phyloP scores from a whole-genome alignment of 2,329 filamentous ascomycete species.

The Phaeosphaeria sp. region DNA sequence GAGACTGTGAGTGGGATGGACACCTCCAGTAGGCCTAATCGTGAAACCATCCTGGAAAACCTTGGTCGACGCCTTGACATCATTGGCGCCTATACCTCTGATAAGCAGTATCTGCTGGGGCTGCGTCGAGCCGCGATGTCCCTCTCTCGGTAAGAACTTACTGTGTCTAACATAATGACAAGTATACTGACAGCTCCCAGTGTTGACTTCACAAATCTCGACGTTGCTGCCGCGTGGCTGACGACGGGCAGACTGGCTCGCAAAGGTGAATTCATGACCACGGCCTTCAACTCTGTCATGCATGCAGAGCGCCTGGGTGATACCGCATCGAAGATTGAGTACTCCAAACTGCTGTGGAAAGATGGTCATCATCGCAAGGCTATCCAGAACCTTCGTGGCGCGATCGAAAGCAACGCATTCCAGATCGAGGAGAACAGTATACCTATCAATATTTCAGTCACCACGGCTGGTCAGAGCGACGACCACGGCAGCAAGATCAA shows the following conservation, averaged over 20 bases:
- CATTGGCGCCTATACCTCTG: conserved; percentile 84
- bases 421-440: conserved; percentile 55
- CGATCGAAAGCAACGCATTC: conserved; percentile 83
- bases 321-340: conserved; percentile 88
- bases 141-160: conserved; percentile 65
- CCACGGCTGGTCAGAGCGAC: conserved; percentile 48
- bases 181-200: conserved; percentile 33
- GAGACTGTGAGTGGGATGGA: conserved; percentile 70
- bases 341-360: conserved; percentile 90
- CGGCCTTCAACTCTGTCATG: conserved; percentile 92
- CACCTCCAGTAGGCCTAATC: conserved; percentile 44
- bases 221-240: conserved; percentile 86
- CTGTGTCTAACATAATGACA: not conserved
- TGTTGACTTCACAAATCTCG: conserved; percentile 68
- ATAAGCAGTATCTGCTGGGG: conserved; percentile 93
- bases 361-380: conserved; percentile 94
- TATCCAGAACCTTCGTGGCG: conserved; percentile 86
- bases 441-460: conserved; percentile 44
- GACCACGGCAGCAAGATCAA: conserved; percentile 64
- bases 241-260: conserved; percentile 83
- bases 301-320: conserved; percentile 86
- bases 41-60: conserved; percentile 54
- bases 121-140: conserved; percentile 89
- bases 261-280: conserved; percentile 81
- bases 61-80: conserved; percentile 83